A percentile compares a stretch with the other conserved stretches of the same genome.
Evolutionary conservation across 148 eudicot species (phyloP).

Genomic region (Euryodendron excelsum): DNA sequence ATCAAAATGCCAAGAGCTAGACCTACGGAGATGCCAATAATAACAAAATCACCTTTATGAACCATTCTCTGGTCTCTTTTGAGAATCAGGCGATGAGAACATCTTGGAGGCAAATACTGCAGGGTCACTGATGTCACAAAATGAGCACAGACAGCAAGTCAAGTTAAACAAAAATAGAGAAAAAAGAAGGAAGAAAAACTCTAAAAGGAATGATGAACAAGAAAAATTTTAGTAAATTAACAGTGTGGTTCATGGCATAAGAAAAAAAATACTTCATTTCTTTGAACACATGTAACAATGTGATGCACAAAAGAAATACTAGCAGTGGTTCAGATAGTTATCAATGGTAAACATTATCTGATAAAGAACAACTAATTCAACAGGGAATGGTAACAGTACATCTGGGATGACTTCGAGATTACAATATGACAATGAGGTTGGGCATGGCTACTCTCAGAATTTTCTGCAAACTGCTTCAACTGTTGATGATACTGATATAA

Average conservation of each 20-base stretch:
- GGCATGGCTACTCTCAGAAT: not conserved
- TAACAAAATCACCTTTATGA: slow-evolving; percentile 43
- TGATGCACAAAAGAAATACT: not conserved
- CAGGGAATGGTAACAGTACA: not conserved
- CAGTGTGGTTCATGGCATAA: not conserved
- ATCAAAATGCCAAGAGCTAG: slow-evolving; percentile 62
- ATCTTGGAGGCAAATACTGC: slow-evolving; percentile 43
- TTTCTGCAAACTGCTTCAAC: not conserved
- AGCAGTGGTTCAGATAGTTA: not conserved
- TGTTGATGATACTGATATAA: not conserved
- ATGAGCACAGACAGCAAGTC: not conserved
- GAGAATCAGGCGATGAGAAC: slow-evolving; percentile 38
- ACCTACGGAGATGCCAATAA: slow-evolving; percentile 67
- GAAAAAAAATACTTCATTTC: not conserved
- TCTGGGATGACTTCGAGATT: not conserved
- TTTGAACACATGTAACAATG: not conserved
- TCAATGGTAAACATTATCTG: not conserved
- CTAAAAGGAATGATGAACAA: not conserved
- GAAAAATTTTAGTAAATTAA: not conserved
- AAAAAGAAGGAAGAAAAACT: not conserved
- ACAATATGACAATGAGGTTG: not conserved
- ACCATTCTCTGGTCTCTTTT: slow-evolving; percentile 52
- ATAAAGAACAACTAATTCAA: not conserved
- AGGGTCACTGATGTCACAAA: slow-evolving; percentile 13
- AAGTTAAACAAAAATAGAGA: not conserved